phyloP scores from a whole-genome alignment of 2,329 filamentous ascomycete species.

The Aspergillus sp. region DNA sequence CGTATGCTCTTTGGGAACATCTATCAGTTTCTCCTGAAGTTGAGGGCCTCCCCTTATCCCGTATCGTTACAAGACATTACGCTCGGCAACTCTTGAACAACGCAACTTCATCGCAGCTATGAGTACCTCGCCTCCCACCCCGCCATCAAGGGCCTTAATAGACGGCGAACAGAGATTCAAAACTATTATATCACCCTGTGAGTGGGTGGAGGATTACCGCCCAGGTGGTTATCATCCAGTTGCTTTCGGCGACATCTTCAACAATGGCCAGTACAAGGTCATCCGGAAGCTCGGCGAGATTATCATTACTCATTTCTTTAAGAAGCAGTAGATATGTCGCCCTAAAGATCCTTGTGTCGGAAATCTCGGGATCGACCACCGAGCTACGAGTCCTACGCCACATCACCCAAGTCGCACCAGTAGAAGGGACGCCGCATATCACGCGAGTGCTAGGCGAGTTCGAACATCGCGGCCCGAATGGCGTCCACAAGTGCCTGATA shows the following conservation, averaged over 20 bases:
- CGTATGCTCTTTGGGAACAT: constrained; percentile 8
- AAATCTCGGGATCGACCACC: constrained; percentile 16
- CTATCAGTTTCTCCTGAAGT: constrained; percentile 8
- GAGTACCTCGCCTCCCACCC: constrained; percentile 14
- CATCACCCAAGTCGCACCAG: constrained; percentile 17
- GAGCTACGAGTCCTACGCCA: constrained; percentile 20
- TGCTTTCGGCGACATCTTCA: constrained; percentile 41
- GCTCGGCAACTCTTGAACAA: constrained; percentile 10
- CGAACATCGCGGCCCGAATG: constrained; percentile 31
- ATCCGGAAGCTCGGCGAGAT: constrained; percentile 46
- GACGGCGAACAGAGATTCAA: constrained; percentile 17
- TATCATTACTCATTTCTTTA: constrained; percentile 14
- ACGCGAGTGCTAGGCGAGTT: constrained; percentile 26
- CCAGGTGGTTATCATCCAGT: constrained; percentile 47
- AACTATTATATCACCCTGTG: constrained; percentile 19
- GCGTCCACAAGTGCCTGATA: constrained; percentile 32
- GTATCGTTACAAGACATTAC: constrained; percentile 7
- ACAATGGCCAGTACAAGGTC: constrained; percentile 40
- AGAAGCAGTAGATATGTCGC: constrained; percentile 27
- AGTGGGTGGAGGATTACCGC: constrained; percentile 32
- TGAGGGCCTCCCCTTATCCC: constrained; percentile 1
- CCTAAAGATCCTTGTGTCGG: constrained; percentile 32
- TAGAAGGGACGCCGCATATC: constrained; percentile 15
- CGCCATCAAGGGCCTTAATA: constrained; percentile 9
- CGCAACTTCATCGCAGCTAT: constrained; percentile 10